Evolutionary conservation across 2,329 filamentous ascomycete genomes (phyloP).

Genomic region (Didymella pomorum): DNA sequence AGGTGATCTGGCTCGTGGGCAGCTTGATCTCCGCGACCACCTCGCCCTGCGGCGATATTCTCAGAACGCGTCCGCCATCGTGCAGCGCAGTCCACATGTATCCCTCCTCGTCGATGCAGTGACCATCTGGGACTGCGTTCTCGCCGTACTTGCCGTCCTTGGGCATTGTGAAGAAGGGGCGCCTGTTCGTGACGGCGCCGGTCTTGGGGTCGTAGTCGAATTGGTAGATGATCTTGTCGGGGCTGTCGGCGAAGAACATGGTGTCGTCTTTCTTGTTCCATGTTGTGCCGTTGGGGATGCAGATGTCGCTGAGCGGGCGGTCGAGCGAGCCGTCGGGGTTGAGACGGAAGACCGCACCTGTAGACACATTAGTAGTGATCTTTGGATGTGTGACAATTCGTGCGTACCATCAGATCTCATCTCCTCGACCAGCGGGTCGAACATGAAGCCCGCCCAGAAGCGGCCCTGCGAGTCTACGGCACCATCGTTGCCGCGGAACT

Average conservation of each 20-base stretch:
- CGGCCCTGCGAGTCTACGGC: slow-evolving; percentile 79
- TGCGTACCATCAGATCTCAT: slow-evolving; percentile 54
- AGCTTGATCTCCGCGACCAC: slow-evolving; percentile 77
- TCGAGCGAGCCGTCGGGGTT: slow-evolving; percentile 67
- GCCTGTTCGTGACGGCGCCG: slow-evolving; percentile 71
- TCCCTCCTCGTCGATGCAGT: slow-evolving; percentile 83
- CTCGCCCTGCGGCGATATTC: slow-evolving; percentile 73
- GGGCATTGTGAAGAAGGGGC: slow-evolving; percentile 75
- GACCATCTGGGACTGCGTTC: slow-evolving; percentile 75
- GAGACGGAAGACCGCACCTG: slow-evolving; percentile 78
- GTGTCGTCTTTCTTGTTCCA: slow-evolving; percentile 77
- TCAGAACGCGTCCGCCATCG: slow-evolving; percentile 76
- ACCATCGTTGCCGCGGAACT: slow-evolving; percentile 79
- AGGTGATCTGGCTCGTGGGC: slow-evolving; percentile 82
- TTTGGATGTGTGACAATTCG: background rate
- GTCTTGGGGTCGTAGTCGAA: slow-evolving; percentile 75
- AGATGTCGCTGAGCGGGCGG: slow-evolving; percentile 68
- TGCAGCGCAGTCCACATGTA: slow-evolving; percentile 90
- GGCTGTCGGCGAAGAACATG: slow-evolving; percentile 86
- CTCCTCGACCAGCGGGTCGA: slow-evolving; percentile 72
- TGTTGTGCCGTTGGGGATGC: slow-evolving; percentile 84
- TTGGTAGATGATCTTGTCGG: slow-evolving; percentile 72
- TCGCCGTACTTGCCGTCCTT: slow-evolving; percentile 59
- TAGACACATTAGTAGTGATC: background rate
- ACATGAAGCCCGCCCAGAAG: slow-evolving; percentile 89